Percentiles rank a stretch among this genome's conserved stretches.
These are phyloP conservation scores for Boletus edulis DNA, from an alignment of 768 basidiomycete species.

Conservation along the genomic window DNA sequence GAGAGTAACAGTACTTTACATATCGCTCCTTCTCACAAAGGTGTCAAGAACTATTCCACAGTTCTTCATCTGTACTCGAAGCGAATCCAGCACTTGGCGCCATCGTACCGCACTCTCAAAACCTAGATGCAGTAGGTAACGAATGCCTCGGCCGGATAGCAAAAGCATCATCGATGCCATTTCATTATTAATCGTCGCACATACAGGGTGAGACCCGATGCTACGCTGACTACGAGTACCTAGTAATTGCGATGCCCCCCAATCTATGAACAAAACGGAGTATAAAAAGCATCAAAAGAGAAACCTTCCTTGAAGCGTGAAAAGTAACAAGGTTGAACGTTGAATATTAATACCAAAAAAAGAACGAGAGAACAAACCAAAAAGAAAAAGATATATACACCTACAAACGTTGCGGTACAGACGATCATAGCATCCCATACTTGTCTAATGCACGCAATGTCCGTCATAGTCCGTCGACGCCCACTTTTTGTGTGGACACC, in stretches of 20 bases:
- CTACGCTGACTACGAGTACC: constrained; percentile 1
- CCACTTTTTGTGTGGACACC: constrained; percentile 16
- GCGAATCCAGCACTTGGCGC: no score
- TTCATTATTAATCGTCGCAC: constrained; percentile 7
- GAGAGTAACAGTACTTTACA: no score
- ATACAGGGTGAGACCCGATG: background rate
- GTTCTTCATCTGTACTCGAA: no score
- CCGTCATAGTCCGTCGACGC: constrained; percentile 18
- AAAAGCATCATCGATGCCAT: no score
- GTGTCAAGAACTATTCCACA: no score
- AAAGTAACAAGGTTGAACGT: background rate
- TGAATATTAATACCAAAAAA: background rate
- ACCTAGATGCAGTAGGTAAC: no score
- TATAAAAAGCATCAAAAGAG: background rate
- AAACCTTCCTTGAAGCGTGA: background rate
- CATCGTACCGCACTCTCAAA: no score
- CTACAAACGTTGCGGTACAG: background rate
- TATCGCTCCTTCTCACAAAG: no score
- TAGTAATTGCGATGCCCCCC: background rate
- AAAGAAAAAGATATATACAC: background rate
- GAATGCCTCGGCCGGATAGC: no score
- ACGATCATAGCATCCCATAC: background rate
- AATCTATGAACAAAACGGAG: constrained; percentile 1
- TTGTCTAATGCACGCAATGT: no score
- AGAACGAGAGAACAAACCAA: no score